Conservation (phyloP, 495 filamentous ascomycete species). For the Podospora pseudoanserina region DNA sequence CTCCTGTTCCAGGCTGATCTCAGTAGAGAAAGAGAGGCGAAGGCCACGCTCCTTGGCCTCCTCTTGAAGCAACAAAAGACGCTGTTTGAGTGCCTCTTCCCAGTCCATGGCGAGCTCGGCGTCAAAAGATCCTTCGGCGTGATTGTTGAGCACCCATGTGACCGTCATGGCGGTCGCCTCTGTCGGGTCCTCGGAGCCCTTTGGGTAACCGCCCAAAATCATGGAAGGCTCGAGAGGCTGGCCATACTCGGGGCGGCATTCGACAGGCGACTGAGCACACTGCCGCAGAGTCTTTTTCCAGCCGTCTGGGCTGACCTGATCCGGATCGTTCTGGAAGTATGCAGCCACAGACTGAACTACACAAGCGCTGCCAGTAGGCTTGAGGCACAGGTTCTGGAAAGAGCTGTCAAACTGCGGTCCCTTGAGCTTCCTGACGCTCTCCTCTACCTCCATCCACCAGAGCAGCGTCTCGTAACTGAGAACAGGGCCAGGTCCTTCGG, state of each 20-base stretch:
- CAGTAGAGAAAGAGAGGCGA: constrained; percentile 87
- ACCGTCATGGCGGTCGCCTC: constrained; percentile 75
- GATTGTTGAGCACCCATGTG: constrained; percentile 96
- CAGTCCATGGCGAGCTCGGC: constrained; percentile 77
- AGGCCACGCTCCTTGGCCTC: constrained; percentile 77
- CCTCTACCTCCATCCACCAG: constrained; percentile 95
- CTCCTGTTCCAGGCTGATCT: constrained; percentile 89
- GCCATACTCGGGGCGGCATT: constrained; percentile 80
- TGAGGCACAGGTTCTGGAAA: constrained; percentile 87
- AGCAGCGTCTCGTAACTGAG: constrained; percentile 79
- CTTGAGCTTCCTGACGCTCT: constrained; percentile 62
- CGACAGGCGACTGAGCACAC: constrained; percentile 73
- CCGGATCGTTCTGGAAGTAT: constrained; percentile 71
- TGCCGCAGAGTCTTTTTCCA: constrained; percentile 67
- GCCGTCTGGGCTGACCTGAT: constrained; percentile 52
- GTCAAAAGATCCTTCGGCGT: constrained; percentile 64
- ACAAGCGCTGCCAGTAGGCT: constrained; percentile 83
- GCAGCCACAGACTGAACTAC: constrained; percentile 86
- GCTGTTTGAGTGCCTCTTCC: constrained; percentile 70
- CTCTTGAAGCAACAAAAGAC: constrained; percentile 68
- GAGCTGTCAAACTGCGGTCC: constrained; percentile 59
- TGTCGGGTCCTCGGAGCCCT: constrained; percentile 57
- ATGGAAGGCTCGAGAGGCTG: constrained; percentile 82
- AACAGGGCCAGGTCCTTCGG: constrained; percentile 64
- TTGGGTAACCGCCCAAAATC: constrained; percentile 76